phyloP scores from a whole-genome alignment of 805 yeast species.

The Sungouiozyma intestinalis region DNA sequence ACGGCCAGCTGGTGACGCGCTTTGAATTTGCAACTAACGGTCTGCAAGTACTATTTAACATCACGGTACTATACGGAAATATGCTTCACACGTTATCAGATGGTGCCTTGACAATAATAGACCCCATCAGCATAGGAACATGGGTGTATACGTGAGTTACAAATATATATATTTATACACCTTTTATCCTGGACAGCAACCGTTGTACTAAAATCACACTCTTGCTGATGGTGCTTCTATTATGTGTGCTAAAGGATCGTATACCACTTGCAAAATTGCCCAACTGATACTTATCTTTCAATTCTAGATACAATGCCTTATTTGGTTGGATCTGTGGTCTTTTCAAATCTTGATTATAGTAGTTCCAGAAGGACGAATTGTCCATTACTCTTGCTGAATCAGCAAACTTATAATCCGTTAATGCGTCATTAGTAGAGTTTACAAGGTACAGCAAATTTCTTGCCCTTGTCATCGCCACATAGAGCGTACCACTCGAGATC shows the following conservation, averaged over 20 bases:
- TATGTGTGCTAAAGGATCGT: neutral
- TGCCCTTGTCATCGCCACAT: constrained; percentile 64
- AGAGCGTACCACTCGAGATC: constrained; percentile 36
- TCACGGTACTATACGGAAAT: too few relatives aligned
- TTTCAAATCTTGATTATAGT: constrained; percentile 19
- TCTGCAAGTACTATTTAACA: neutral
- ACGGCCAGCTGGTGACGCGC: neutral
- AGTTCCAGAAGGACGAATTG: constrained; percentile 18
- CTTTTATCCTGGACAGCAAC: neutral
- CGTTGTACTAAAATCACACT: neutral
- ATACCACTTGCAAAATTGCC: neutral
- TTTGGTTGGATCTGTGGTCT: constrained; percentile 2
- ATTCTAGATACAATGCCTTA: constrained; percentile 3
- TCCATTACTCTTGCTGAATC: neutral
- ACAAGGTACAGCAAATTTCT: constrained; percentile 27
- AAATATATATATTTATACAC: too few relatives aligned
- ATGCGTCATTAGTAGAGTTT: constrained; percentile 8
- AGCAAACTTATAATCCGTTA: constrained; percentile 3
- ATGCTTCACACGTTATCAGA: too few relatives aligned
- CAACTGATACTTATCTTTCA: constrained; percentile 12
- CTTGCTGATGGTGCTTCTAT: neutral
- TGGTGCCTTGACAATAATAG: too few relatives aligned
- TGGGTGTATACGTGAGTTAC: too few relatives aligned
- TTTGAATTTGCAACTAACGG: neutral
- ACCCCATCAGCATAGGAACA: too few relatives aligned